phyloP scores from a whole-genome alignment of 2,329 filamentous ascomycete species.

The Diplocarpon mali region DNA sequence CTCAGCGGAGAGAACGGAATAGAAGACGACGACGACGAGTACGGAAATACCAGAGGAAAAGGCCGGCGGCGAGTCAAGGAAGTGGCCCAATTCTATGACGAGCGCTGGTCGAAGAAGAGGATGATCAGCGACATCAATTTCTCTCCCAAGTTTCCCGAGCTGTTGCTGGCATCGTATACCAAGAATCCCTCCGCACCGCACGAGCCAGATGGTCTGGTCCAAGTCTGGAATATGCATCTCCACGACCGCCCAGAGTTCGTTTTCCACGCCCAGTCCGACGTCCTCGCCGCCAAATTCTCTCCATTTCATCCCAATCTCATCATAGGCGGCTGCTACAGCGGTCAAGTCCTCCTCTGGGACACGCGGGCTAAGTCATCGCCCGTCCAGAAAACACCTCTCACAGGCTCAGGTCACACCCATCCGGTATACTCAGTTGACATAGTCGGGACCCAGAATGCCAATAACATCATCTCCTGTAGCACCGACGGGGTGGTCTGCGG shows the following conservation, averaged over 20 bases:
- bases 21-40: conserved; percentile 74
- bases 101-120: conserved; percentile 91
- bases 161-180: conserved; percentile 89
- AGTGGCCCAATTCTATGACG: conserved; percentile 85
- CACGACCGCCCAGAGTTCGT: conserved; percentile 92
- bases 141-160: conserved; percentile 87
- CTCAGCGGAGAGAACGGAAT: conserved; percentile 60
- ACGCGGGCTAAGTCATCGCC: conserved; percentile 81
- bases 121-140: conserved; percentile 96
- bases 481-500: conserved; percentile 95
- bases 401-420: conserved; percentile 89
- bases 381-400: conserved; percentile 91
- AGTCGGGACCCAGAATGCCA: conserved; percentile 94
- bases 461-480: conserved; percentile 95
- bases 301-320: conserved; percentile 96
- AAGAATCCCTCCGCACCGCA: conserved; percentile 94
- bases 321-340: conserved; percentile 90
- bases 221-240: conserved; percentile 95
- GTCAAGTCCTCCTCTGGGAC: conserved; percentile 94
- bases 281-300: conserved; percentile 94
- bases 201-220: conserved; percentile 84
- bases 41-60: conserved; percentile 56
- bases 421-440: conserved; percentile 93
- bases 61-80: conserved; percentile 72
- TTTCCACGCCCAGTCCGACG: conserved; percentile 92